Conservation (phyloP, 2,329 filamentous ascomycete genomes). For the Gremmenia infestans region DNA sequence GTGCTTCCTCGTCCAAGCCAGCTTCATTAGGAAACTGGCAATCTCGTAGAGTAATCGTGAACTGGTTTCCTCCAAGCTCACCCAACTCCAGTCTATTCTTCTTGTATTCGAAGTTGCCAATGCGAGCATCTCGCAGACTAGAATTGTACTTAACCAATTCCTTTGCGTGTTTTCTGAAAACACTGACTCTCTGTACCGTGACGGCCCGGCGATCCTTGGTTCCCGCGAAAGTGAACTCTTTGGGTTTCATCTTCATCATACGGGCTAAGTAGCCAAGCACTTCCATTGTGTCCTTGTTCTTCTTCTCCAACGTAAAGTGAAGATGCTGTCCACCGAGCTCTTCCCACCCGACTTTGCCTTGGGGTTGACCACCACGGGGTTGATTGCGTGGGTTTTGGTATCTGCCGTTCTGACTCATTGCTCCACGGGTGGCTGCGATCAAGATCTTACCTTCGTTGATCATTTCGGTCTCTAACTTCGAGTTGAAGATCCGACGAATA, state of each 20-base stretch:
- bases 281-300: slow-evolving; percentile 77
- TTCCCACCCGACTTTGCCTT: slow-evolving; percentile 51
- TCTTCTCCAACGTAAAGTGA: slow-evolving; percentile 73
- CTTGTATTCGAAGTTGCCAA: slow-evolving; percentile 80
- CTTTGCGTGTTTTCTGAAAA: slow-evolving; percentile 53
- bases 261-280: slow-evolving; percentile 56
- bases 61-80: slow-evolving; percentile 84
- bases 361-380: slow-evolving; percentile 12
- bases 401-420: slow-evolving; percentile 16
- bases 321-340: slow-evolving; percentile 64
- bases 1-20: slow-evolving; percentile 44
- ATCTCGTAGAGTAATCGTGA: slow-evolving; percentile 85
- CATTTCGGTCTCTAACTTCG: slow-evolving; percentile 57
- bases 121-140: slow-evolving; percentile 53
- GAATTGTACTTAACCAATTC: slow-evolving; percentile 61
- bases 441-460: slow-evolving; percentile 52
- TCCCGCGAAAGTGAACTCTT: slow-evolving; percentile 62
- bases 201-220: slow-evolving; percentile 69
- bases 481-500: slow-evolving; percentile 59
- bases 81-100: slow-evolving; percentile 71
- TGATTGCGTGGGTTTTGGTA: slow-evolving; percentile 13
- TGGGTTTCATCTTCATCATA: slow-evolving; percentile 52
- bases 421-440: slow-evolving; percentile 44
- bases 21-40: slow-evolving; percentile 55
- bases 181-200: slow-evolving; percentile 62